Conservation (phyloP, 2,329 filamentous ascomycete genomes). For the Talaromyces sp. region DNA sequence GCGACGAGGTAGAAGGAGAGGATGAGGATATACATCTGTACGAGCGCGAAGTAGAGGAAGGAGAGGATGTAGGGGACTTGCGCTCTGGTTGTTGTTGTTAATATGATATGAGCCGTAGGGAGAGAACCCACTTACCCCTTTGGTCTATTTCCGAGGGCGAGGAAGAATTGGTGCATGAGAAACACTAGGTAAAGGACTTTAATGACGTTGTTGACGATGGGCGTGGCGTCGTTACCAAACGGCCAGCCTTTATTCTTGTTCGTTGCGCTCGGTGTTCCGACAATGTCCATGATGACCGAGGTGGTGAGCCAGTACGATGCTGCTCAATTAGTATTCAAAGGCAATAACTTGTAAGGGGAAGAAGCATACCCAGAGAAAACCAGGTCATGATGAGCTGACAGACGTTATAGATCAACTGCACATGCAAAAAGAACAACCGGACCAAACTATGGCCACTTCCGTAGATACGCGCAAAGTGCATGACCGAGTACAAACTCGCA, state of each 20-base stretch:
- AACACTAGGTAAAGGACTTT: constrained; percentile 91
- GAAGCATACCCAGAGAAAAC: constrained; percentile 61
- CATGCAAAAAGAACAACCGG: constrained; percentile 98
- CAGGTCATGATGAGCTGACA: constrained; percentile 84
- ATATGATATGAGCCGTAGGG: too few species aligned
- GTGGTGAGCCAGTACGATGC: constrained; percentile 98
- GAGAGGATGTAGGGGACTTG: constrained; percentile 85
- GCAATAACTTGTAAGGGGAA: neutral
- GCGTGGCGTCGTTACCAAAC: constrained; percentile 81
- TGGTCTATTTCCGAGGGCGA: constrained; percentile 91
- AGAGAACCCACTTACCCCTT: constrained; percentile 56
- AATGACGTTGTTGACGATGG: constrained; percentile 83
- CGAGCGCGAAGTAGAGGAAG: constrained; percentile 78
- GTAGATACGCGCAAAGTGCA: constrained; percentile 99
- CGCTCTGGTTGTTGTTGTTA: too few species aligned
- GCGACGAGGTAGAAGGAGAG: constrained; percentile 84
- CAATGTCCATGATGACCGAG: constrained; percentile 93
- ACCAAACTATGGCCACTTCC: constrained; percentile 95
- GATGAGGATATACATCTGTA: constrained; percentile 87
- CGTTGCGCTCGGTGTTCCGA: constrained; percentile 63
- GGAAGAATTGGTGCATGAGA: constrained; percentile 89
- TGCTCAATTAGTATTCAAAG: constrained; percentile 27
- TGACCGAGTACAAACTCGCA: constrained; percentile 90
- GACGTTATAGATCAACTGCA: constrained; percentile 94
- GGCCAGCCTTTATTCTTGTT: constrained; percentile 69